phyloP scores from a whole-genome alignment of 179 eudicot species.

The Carnegiea gigantea region DNA sequence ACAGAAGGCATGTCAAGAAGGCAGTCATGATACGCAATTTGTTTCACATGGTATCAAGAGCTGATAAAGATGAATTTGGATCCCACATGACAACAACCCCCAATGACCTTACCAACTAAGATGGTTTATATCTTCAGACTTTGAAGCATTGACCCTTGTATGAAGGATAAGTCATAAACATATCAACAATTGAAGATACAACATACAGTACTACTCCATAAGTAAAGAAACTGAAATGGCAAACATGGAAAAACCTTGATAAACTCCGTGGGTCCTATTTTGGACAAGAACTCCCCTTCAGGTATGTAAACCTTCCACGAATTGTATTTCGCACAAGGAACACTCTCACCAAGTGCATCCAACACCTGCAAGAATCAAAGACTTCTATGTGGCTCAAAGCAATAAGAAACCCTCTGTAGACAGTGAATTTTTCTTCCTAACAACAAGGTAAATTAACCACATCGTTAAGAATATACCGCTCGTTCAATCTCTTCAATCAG shows the following conservation, averaged over 20 bases:
- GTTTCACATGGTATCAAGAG: background rate
- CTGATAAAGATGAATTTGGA: background rate
- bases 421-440: background rate
- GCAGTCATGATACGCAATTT: background rate
- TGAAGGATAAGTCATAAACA: background rate
- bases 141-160: background rate
- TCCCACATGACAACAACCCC: background rate
- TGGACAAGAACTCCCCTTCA: slow-evolving; percentile 88
- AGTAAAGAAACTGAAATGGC: background rate
- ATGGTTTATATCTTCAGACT: background rate
- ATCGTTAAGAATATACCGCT: background rate
- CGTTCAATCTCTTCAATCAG: too few species aligned
- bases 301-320: slow-evolving; percentile 96
- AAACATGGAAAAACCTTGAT: slow-evolving; percentile 49
- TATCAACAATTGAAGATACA: background rate
- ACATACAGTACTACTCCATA: background rate
- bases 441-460: background rate
- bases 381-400: background rate
- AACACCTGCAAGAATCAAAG: slow-evolving; percentile 52
- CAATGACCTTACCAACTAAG: background rate
- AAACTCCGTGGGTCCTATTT: slow-evolving; percentile 89
- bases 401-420: background rate
- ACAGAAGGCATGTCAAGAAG: background rate
- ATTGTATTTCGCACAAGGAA: slow-evolving; percentile 83
- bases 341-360: slow-evolving; percentile 91